These are phyloP conservation scores for Saprolegnia parasitica DNA, from an alignment of 352 stramenopile genomes.

Conservation along the genomic window DNA sequence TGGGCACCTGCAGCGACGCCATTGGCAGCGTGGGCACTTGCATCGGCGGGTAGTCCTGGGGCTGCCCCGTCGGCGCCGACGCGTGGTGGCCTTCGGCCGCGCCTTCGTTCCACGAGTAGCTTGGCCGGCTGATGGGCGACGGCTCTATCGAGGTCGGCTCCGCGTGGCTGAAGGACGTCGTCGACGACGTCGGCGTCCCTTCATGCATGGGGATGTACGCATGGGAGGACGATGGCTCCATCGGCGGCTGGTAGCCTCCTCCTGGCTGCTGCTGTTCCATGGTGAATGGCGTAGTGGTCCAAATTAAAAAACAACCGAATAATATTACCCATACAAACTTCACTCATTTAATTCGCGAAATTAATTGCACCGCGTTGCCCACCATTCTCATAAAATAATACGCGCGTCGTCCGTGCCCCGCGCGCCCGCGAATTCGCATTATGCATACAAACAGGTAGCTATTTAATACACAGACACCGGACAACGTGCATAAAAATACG, in stretches of 20 bases:
- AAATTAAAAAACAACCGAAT: constrained; percentile 16
- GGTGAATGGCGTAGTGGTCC: constrained; percentile 22
- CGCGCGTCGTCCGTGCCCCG: not conserved
- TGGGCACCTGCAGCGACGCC: not conserved
- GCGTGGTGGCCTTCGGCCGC: not conserved
- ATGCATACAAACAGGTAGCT: not conserved
- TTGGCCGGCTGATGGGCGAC: constrained; percentile 5
- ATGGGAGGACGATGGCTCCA: constrained; percentile 4
- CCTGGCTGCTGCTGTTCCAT: constrained; percentile 20
- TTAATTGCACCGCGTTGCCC: not conserved
- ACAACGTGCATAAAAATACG: not conserved
- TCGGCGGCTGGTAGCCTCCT: constrained; percentile 21
- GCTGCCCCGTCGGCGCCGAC: not conserved
- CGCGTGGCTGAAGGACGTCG: not conserved
- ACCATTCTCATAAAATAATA: not conserved
- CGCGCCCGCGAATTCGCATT: not conserved
- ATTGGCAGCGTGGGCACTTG: constrained; percentile 11
- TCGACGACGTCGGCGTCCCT: constrained; percentile 8
- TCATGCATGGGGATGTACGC: constrained; percentile 6
- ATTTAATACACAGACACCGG: no score
- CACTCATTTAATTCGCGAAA: not conserved
- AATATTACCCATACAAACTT: constrained; percentile 15
- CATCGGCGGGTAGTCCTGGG: constrained; percentile 15
- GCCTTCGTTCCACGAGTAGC: constrained; percentile 11
- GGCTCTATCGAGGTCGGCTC: constrained; percentile 11